phyloP scores from a whole-genome alignment of 192 early-diverging fungal species.

The Polychytrium aggregatum region DNA sequence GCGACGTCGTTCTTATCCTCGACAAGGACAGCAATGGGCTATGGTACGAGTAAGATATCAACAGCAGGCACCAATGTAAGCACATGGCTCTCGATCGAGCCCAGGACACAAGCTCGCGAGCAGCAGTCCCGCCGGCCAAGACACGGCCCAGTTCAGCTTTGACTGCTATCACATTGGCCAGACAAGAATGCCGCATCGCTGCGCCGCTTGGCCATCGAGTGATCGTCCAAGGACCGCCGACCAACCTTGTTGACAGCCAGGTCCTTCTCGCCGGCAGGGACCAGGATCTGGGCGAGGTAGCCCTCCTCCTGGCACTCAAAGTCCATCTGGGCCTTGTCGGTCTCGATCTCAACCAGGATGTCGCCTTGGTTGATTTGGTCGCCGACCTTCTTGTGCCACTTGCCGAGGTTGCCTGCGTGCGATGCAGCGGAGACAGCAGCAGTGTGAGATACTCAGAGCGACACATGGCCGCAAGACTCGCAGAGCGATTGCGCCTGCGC shows the following conservation, averaged over 20 bases:
- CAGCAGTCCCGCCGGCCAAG: too few relatives aligned
- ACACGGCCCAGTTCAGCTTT: too few relatives aligned
- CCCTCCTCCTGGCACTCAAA: slow-evolving; percentile 99
- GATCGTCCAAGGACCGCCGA: too few relatives aligned
- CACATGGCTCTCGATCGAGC: too few relatives aligned
- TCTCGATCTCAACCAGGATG: slow-evolving; percentile 92
- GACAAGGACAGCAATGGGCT: slow-evolving; percentile 84
- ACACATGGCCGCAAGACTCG: background rate
- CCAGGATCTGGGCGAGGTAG: slow-evolving; percentile 85
- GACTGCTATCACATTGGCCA: too few relatives aligned
- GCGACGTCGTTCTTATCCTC: slow-evolving; percentile 80
- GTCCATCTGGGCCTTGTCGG: slow-evolving; percentile 99
- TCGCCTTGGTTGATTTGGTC: slow-evolving; percentile 84
- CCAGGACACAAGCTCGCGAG: too few relatives aligned
- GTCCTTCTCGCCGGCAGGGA: slow-evolving; percentile 71
- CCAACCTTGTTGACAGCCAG: slow-evolving; percentile 62
- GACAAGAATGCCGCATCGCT: too few relatives aligned
- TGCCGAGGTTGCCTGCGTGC: slow-evolving; percentile 73
- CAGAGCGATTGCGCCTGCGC: background rate
- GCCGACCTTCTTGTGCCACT: slow-evolving; percentile 90
- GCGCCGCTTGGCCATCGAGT: too few relatives aligned
- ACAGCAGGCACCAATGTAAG: too few relatives aligned
- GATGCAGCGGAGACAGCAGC: too few relatives aligned
- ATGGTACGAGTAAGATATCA: slow-evolving; percentile 1
- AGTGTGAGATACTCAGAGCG: background rate